Evolutionary conservation across 2,329 filamentous ascomycete species (phyloP).

Genomic region (Neophaeococcomyces mojaviensis): DNA sequence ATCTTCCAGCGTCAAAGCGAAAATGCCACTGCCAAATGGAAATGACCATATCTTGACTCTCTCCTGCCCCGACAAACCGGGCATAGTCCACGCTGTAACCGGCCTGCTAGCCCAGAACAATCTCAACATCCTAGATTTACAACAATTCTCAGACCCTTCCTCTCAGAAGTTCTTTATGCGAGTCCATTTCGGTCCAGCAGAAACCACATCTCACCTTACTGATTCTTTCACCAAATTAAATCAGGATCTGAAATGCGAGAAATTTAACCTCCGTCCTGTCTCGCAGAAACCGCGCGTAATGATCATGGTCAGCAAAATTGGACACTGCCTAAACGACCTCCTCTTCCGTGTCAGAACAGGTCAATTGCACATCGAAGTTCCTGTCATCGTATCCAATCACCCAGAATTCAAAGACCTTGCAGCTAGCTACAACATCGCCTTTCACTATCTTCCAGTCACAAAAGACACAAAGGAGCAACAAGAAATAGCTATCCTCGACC

Average conservation of each 20-base stretch:
- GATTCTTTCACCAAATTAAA: conserved; percentile 5
- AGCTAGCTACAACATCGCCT: conserved; percentile 66
- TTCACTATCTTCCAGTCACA: conserved; percentile 72
- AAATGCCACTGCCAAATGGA: conserved; percentile 20
- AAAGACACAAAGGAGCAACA: conserved; percentile 70
- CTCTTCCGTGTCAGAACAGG: conserved; percentile 70
- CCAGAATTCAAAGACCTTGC: conserved; percentile 63
- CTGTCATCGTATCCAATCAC: conserved; percentile 76
- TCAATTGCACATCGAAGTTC: conserved; percentile 67
- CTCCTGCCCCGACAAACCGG: conserved; percentile 75
- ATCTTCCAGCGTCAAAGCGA: too few relatives aligned
- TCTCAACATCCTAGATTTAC: conserved; percentile 75
- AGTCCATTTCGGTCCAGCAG: conserved; percentile 66
- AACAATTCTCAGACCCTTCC: conserved; percentile 72
- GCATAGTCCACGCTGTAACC: conserved; percentile 78
- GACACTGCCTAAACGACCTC: conserved; percentile 76
- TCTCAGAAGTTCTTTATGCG: conserved; percentile 81
- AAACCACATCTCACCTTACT: conserved; percentile 31
- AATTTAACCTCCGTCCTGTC: conserved; percentile 62
- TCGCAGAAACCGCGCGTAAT: conserved; percentile 65
- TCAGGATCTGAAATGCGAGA: conserved; percentile 58
- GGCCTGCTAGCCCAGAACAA: conserved; percentile 65
- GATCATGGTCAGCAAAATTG: conserved; percentile 87
- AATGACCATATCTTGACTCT: conserved; percentile 68
- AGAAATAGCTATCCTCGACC: conserved; percentile 62